These are phyloP conservation scores for Nemania diffusa DNA, from an alignment of 2,329 filamentous ascomycete genomes.

Conservation along the genomic window DNA sequence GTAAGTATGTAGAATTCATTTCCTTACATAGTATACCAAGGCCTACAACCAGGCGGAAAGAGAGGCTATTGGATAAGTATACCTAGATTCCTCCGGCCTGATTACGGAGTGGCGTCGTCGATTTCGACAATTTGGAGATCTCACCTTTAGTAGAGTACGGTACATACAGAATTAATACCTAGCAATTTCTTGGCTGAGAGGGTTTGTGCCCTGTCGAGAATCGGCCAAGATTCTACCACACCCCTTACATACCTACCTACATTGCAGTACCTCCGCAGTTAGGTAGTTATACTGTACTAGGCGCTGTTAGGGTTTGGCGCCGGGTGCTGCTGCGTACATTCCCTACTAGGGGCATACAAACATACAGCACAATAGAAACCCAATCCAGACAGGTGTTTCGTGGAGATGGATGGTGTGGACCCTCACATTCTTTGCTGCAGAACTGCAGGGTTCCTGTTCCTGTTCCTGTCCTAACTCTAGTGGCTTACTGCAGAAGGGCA, in stretches of 20 bases:
- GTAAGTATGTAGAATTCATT: neutral
- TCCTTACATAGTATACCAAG: neutral
- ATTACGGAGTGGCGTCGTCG: conserved; percentile 25
- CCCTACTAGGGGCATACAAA: no score
- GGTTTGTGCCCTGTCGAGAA: neutral
- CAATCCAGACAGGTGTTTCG: conserved; percentile 7
- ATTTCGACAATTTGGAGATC: conserved; percentile 2
- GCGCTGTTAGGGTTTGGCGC: conserved; percentile 5
- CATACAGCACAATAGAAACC: conserved; percentile 21
- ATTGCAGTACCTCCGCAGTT: conserved; percentile 1
- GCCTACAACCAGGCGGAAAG: neutral
- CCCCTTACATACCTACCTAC: neutral
- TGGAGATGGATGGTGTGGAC: neutral
- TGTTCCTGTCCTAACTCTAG: conserved; percentile 28
- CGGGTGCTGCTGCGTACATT: neutral
- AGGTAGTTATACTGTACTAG: neutral
- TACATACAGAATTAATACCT: no score
- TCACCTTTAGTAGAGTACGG: neutral
- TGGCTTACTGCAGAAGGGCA: conserved; percentile 30
- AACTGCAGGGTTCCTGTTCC: conserved; percentile 26
- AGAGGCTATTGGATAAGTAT: conserved; percentile 5
- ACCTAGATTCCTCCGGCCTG: conserved; percentile 1
- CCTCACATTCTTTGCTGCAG: conserved; percentile 19
- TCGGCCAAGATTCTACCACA: conserved; percentile 5
- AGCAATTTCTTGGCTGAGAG: neutral